These are phyloP conservation scores for Panaeolus cyanescens DNA, from an alignment of 768 basidiomycete species.

Conservation along the genomic window DNA sequence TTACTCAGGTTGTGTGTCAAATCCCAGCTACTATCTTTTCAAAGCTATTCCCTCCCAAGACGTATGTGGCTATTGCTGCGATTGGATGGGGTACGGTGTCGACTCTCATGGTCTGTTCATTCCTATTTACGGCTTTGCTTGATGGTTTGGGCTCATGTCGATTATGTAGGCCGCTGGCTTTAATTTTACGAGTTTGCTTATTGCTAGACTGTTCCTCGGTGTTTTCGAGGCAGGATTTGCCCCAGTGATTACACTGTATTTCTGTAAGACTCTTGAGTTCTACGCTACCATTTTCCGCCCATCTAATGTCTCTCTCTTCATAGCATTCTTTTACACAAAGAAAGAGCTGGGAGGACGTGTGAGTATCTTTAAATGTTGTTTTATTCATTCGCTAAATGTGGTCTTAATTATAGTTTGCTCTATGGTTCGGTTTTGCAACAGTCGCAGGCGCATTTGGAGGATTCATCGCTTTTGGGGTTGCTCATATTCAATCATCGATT, in stretches of 20 bases:
- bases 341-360: conserved; percentile 72
- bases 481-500: conserved; percentile 53
- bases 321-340: conserved; percentile 80
- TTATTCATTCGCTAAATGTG: not conserved
- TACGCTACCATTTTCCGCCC: no score
- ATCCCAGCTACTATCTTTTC: conserved; percentile 66
- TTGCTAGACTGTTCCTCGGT: conserved; percentile 64
- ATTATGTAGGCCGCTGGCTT: conserved; percentile 55
- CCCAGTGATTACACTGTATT: conserved; percentile 76
- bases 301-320: no score
- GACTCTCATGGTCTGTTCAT: conserved; percentile 60
- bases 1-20: conserved; percentile 62
- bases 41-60: conserved; percentile 67
- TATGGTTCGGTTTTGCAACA: conserved; percentile 86
- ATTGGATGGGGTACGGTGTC: conserved; percentile 80
- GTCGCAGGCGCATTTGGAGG: conserved; percentile 86
- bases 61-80: conserved; percentile 67
- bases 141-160: not conserved
- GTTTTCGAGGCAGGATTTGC: conserved; percentile 80
- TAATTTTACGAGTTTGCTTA: conserved; percentile 59
- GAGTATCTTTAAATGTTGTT: conserved; percentile 11
- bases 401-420: conserved; percentile 49
- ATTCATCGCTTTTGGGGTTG: conserved; percentile 79
- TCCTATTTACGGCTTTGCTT: not conserved
- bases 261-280: conserved; percentile 58